Evolutionary conservation across 2,329 filamentous ascomycete genomes (phyloP).

Genomic region (Fusarium gaditjirri): DNA sequence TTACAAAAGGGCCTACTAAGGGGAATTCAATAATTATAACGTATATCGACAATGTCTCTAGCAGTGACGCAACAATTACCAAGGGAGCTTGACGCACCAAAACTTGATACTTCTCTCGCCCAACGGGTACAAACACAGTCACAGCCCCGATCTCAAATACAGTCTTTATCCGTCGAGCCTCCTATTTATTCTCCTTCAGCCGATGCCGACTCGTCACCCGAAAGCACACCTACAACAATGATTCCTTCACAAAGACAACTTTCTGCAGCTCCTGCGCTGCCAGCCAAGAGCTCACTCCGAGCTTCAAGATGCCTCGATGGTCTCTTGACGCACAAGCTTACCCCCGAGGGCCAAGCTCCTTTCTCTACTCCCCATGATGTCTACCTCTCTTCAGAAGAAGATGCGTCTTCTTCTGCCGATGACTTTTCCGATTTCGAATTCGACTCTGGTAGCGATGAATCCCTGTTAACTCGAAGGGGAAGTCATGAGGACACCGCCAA

Average conservation of each 20-base stretch:
- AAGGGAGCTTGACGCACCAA: constrained; percentile 38
- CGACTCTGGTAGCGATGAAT: constrained; percentile 57
- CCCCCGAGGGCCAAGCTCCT: constrained; percentile 46
- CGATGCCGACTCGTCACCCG: constrained; percentile 38
- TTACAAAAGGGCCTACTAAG: constrained; percentile 14
- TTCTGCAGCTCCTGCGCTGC: constrained; percentile 57
- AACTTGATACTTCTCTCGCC: constrained; percentile 32
- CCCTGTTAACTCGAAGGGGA: constrained; percentile 46
- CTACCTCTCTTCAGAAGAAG: constrained; percentile 74
- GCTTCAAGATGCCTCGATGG: constrained; percentile 55
- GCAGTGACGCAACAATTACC: constrained; percentile 37
- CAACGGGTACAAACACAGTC: constrained; percentile 30
- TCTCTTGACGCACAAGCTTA: constrained; percentile 47
- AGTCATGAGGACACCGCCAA: constrained; percentile 67
- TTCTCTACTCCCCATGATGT: constrained; percentile 62
- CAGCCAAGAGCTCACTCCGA: constrained; percentile 61
- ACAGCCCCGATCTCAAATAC: constrained; percentile 39
- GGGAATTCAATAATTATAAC: constrained; percentile 38
- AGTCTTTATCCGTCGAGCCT: constrained; percentile 42
- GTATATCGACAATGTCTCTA: constrained; percentile 39
- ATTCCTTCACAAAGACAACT: constrained; percentile 42
- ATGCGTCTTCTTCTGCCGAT: constrained; percentile 70
- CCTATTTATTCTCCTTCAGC: constrained; percentile 41
- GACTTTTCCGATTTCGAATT: constrained; percentile 67
- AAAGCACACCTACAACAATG: constrained; percentile 44